phyloP scores from a whole-genome alignment of 306 rosid genomes.

The Rosa chinensis region DNA sequence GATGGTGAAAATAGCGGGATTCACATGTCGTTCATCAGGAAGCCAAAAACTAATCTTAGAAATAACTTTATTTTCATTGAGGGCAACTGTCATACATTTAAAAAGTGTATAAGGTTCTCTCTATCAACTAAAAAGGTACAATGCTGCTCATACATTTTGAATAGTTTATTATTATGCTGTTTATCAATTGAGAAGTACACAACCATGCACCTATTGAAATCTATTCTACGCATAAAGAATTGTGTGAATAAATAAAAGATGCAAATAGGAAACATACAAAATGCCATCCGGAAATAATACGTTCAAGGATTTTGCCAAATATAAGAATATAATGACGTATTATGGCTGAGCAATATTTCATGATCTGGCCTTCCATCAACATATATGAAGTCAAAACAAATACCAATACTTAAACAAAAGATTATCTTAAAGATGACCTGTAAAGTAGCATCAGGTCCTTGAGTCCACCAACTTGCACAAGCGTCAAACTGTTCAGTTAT shows the following conservation, averaged over 20 bases:
- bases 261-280: neutral
- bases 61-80: neutral
- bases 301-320: neutral
- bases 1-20: neutral
- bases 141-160: neutral
- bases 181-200: neutral
- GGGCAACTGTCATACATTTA: conserved; percentile 2
- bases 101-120: neutral
- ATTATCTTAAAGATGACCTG: conserved; percentile 59
- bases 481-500: conserved; percentile 86
- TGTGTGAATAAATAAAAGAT: neutral
- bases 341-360: neutral
- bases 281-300: neutral
- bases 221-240: neutral
- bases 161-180: neutral
- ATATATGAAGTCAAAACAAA: neutral
- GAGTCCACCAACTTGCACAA: conserved; percentile 99
- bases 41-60: neutral
- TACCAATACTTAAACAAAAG: conserved; percentile 8
- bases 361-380: conserved; percentile 10
- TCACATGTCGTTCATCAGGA: neutral
- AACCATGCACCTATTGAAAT: neutral
- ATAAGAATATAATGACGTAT: neutral
- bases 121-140: neutral
- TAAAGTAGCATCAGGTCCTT: conserved; percentile 86